Percentiles rank a stretch among this genome's conserved stretches.
Evolutionary conservation across 305 asterid species (phyloP).

Genomic region (Fraxinus baroniana): DNA sequence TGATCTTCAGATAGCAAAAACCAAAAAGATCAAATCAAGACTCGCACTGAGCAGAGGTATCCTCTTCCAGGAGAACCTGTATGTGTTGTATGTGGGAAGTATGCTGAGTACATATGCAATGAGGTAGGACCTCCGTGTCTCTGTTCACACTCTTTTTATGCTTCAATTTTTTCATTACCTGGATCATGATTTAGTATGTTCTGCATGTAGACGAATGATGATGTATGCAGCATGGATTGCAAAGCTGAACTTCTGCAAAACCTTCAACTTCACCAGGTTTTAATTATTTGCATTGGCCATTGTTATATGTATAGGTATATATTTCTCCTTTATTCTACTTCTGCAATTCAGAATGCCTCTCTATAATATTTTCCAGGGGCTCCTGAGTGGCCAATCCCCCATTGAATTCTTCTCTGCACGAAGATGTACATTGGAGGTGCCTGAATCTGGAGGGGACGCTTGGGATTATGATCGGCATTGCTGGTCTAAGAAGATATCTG

Average conservation of each 20-base stretch:
- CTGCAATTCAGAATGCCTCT: conserved; percentile 7
- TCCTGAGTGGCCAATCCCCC: conserved; percentile 25
- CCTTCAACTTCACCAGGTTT: conserved; percentile 49
- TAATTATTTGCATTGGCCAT: conserved; percentile 3
- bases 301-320: not conserved
- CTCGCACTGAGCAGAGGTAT: conserved; percentile 62
- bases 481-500: conserved; percentile 68
- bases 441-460: conserved; percentile 60
- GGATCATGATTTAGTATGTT: conserved; percentile 15
- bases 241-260: conserved; percentile 59
- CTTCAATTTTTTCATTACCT: conserved; percentile 11
- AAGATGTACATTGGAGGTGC: conserved; percentile 46
- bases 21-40: conserved; percentile 50
- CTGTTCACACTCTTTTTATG: conserved; percentile 9
- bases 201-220: conserved; percentile 63
- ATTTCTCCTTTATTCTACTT: conserved; percentile 1
- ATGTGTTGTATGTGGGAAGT: conserved; percentile 76
- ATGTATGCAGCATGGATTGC: conserved; percentile 82
- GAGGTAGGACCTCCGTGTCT: conserved; percentile 49
- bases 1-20: conserved; percentile 39
- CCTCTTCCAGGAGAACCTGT: conserved; percentile 78
- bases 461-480: conserved; percentile 61
- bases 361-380: conserved; percentile 37
- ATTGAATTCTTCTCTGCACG: conserved; percentile 38
- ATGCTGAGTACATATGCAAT: conserved; percentile 84